Conservation (phyloP, 202 grass and related monocot species). For the Setaria viridis region DNA sequence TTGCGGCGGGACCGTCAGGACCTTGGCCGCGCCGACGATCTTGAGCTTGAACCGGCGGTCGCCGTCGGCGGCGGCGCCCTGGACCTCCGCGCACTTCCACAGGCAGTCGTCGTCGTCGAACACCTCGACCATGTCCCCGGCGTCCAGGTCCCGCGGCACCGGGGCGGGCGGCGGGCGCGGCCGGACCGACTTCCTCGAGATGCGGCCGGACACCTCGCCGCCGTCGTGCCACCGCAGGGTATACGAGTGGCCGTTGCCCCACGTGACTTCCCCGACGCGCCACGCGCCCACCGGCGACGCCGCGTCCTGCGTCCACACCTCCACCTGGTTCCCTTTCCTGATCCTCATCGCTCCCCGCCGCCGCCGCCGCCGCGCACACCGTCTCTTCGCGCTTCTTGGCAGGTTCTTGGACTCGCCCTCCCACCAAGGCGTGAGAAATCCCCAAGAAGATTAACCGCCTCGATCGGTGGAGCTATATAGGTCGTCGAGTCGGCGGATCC, state of each 20-base stretch:
- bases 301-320: constrained; percentile 51
- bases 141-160: constrained; percentile 35
- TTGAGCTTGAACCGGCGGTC: constrained; percentile 33
- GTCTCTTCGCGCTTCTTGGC: background rate
- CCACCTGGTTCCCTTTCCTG: constrained; percentile 50
- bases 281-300: constrained; percentile 48
- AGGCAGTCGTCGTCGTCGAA: constrained; percentile 36
- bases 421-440: background rate
- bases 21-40: constrained; percentile 48
- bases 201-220: constrained; percentile 30
- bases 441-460: background rate
- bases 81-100: constrained; percentile 57
- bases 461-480: constrained; percentile 10
- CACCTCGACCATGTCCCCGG: constrained; percentile 63
- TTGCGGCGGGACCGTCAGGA: constrained; percentile 24
- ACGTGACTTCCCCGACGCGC: constrained; percentile 62
- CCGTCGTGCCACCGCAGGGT: constrained; percentile 46
- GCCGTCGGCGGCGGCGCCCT: background rate
- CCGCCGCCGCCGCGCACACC: background rate
- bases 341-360: constrained; percentile 58
- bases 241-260: constrained; percentile 71
- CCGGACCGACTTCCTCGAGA: constrained; percentile 57
- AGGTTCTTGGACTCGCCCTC: background rate
- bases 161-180: constrained; percentile 50
- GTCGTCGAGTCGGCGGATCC: constrained; percentile 24